Base-by-base conservation (phyloP, 352 stramenopile genomes). In the Pythium chondricola region DNA sequence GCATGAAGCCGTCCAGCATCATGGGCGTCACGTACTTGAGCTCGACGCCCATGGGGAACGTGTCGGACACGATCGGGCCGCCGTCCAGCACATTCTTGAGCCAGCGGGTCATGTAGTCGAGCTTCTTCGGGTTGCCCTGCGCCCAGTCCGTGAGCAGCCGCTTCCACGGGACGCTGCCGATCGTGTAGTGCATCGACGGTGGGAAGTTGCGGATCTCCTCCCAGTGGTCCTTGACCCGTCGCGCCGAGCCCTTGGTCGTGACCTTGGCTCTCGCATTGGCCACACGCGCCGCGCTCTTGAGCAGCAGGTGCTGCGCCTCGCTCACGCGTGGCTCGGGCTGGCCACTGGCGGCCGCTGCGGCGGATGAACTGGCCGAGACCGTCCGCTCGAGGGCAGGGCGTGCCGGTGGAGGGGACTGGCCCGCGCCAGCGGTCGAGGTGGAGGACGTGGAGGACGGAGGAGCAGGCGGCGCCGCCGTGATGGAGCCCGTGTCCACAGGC, bases 1-100 rank as follows among this genome's bases (percentile, higher is more conserved):
- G 83, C 73, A 94, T 94, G 58, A 94, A 94, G 16, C 83, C 83
- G 49, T 94, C 83, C 38, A 94, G 60, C 83, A 94, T 94, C 83
- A 94, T 94, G 6, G 83, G 83, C 18, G 83, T 94, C 39, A 94
- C 83, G 42, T 87, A 91, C 62, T 94, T 94, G 53, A 94, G 74
- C 54, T 94, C 83, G 13, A 92, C 83, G 20, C 83, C 83, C 72
- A 94, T 90, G 0, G 83, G 83, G 56, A 94, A 94, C 27, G 75
- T 87, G 25, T 87, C 79, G n/a, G 80, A 88, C 17, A 91, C 80
- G 38, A 94, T 89, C 1, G 81, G 77, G 20, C 78, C 83, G 24
- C 80, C 80, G 27, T 94, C 83, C 37, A 94, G 55, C 5, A 94
- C 83, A 48, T 94, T 94, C 66, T 94, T 90, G 31, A 94, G 71